phyloP scores from a whole-genome alignment of 2,329 filamentous ascomycete genomes.

The Ophiocordyceps sinensis region DNA sequence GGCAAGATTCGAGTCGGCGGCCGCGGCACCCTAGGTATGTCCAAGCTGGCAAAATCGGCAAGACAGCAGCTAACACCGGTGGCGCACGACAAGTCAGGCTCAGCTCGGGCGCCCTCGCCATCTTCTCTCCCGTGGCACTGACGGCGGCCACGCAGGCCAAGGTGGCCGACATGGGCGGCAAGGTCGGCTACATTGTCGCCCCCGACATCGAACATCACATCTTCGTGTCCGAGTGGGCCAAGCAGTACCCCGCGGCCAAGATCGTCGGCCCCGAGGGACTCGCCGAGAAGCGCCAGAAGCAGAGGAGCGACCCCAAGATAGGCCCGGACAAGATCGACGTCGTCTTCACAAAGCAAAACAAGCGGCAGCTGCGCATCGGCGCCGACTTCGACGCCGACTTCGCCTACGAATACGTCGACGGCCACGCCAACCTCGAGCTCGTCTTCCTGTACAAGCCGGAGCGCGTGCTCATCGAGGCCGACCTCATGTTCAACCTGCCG shows the following conservation, averaged over 20 bases:
- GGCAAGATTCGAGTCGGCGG: slow-evolving; percentile 73
- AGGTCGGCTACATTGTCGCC: slow-evolving; percentile 73
- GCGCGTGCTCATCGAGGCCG: slow-evolving; percentile 69
- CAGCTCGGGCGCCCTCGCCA: slow-evolving; percentile 60
- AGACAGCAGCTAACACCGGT: neutral
- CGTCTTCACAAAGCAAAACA: slow-evolving; percentile 48
- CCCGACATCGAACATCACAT: slow-evolving; percentile 92
- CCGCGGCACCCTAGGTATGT: slow-evolving; percentile 66
- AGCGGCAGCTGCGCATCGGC: slow-evolving; percentile 39
- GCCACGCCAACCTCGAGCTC: slow-evolving; percentile 72
- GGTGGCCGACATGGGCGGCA: slow-evolving; percentile 48
- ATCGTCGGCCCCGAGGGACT: slow-evolving; percentile 75
- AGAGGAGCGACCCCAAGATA: slow-evolving; percentile 29
- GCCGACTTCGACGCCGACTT: slow-evolving; percentile 80
- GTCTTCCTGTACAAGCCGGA: slow-evolving; percentile 76
- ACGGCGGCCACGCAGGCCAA: slow-evolving; percentile 58
- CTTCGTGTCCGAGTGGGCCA: slow-evolving; percentile 74
- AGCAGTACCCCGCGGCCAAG: slow-evolving; percentile 62
- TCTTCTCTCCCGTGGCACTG: slow-evolving; percentile 84
- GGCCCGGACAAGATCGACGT: slow-evolving; percentile 45
- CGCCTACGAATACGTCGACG: slow-evolving; percentile 68
- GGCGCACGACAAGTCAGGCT: slow-evolving; percentile 52
- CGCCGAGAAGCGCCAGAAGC: slow-evolving; percentile 61
- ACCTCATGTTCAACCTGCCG: slow-evolving; percentile 85
- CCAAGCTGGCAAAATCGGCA: neutral